Base-by-base conservation (phyloP, 306 rosid species). In the Vicia villosa region DNA sequence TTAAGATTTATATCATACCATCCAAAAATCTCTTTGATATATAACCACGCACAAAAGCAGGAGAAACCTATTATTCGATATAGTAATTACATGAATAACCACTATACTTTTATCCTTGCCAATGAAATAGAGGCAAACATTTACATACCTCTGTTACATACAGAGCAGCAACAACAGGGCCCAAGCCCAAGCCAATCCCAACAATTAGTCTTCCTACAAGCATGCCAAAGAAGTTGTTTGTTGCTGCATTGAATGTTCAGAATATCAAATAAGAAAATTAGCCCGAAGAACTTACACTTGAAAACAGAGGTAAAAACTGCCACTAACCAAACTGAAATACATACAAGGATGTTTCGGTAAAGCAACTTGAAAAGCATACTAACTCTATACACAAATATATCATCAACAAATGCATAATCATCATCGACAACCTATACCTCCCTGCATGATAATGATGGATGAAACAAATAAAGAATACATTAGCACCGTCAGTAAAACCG, bases 131-230 rank as follows among this genome's bases (percentile, higher is more conserved):
- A 63, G 14, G 77, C 55, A 69, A 51, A 63, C 14, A 71, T 41
- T 40, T 47, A 56, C 75, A 74, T 83, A 94, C 98, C 98, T 94
- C 98, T 2, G 96, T 69, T 65, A 94, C 87, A 61, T 94, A 94
- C 76, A 94, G 88, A 81, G 96, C 66, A 54, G 92, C 88, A 76
- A 87, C 89, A 57, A 96, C 80, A 77, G 98, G 98, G 26, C 95
- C 97, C 43, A 94, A 73, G 42, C 97, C 98, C 91, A 94, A 72
- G 81, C 98, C 98, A 64, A 88, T 74, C 74, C 98, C 98, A 84
- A 94, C 98, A 88, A 94, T 59, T 62, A 94, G 68, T 79, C 98
- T 85, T 63, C 97, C 97, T 66, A 94, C 75, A 73, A 94, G 98
- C 98, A 94, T 94, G 47, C 98, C 97, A 54, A 83, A 81, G 70